A percentile compares a stretch with the other conserved stretches of the same genome.
Conservation (phyloP, 1,284 basidiomycete genomes). For the Trametes polyzona region DNA sequence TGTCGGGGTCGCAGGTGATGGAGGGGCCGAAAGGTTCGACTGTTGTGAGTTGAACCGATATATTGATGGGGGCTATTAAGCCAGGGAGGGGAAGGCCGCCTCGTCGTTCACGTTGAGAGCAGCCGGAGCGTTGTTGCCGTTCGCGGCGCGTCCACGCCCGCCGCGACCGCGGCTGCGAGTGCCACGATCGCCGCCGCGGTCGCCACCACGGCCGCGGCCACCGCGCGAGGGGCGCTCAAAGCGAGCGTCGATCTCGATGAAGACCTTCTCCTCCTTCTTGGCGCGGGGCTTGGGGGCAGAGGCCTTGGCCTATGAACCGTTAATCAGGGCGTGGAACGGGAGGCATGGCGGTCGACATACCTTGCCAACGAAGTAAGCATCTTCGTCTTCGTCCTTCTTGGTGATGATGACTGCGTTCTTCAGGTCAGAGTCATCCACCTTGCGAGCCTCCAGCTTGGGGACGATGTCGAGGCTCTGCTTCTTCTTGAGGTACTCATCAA, state of each 20-base stretch:
- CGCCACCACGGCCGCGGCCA: constrained; percentile 46
- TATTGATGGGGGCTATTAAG: constrained; percentile 42
- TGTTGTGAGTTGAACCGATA: constrained; percentile 6
- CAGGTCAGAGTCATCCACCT: constrained; percentile 63
- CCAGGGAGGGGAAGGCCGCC: constrained; percentile 83
- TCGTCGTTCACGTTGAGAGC: constrained; percentile 75
- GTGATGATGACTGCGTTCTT: constrained; percentile 64
- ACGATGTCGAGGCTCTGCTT: constrained; percentile 59
- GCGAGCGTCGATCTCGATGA: constrained; percentile 76
- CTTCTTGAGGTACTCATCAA: constrained; percentile 83
- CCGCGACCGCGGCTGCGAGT: constrained; percentile 43
- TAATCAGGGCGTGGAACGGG: neutral
- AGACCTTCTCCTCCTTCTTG: constrained; percentile 81
- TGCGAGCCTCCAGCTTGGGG: constrained; percentile 75
- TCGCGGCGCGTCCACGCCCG: constrained; percentile 46
- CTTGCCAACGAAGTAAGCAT: constrained; percentile 78
- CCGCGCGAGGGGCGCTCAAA: constrained; percentile 74
- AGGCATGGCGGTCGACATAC: constrained; percentile 40
- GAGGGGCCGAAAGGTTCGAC: constrained; percentile 12
- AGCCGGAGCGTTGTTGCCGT: constrained; percentile 39
- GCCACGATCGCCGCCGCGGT: constrained; percentile 39
- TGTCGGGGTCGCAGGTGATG: constrained; percentile 18
- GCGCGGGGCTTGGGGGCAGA: constrained; percentile 58
- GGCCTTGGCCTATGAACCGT: constrained; percentile 51
- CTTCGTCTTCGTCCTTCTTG: constrained; percentile 62